Conservation (phyloP, 2,329 filamentous ascomycete species). For the Zymoseptoria ardabiliae region DNA sequence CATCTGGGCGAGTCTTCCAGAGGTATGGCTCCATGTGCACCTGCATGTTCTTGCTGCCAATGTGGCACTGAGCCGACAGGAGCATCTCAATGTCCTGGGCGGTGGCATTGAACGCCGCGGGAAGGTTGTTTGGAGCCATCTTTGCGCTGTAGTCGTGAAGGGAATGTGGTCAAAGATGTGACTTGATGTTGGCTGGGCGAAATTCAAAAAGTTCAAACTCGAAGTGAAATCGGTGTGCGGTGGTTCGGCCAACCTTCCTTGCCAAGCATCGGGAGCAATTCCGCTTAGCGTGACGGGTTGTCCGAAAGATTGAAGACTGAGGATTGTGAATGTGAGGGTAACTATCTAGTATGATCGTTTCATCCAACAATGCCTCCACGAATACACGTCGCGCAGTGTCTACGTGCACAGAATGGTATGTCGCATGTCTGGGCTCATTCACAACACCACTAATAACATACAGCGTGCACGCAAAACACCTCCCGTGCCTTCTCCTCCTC, state of each 20-base stretch:
- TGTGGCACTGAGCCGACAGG: slow-evolving; percentile 90
- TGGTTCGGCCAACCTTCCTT: not conserved
- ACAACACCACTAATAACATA: slow-evolving; percentile 1
- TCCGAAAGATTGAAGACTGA: slow-evolving; percentile 5
- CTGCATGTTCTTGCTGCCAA: slow-evolving; percentile 98
- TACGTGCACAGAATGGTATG: slow-evolving; percentile 35
- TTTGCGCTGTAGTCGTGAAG: slow-evolving; percentile 46
- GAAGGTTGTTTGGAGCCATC: slow-evolving; percentile 93
- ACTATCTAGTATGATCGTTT: not conserved
- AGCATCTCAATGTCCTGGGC: slow-evolving; percentile 99
- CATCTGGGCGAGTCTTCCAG: slow-evolving; percentile 98
- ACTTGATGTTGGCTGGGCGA: not conserved
- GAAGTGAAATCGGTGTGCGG: not conserved
- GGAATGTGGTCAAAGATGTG: slow-evolving; percentile 10
- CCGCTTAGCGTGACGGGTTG: not conserved
- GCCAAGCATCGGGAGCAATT: not conserved
- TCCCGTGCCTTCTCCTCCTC: slow-evolving; percentile 51
- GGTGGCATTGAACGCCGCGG: slow-evolving; percentile 92
- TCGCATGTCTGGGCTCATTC: not conserved
- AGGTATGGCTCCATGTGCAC: slow-evolving; percentile 99
- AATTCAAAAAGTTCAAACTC: not conserved
- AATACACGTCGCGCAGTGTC: slow-evolving; percentile 38
- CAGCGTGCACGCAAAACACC: slow-evolving; percentile 11
- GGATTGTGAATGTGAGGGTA: not conserved
- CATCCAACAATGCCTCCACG: slow-evolving; percentile 38